Conservation (phyloP, 139 green algal genomes). For the Parachlorella kessleri region DNA sequence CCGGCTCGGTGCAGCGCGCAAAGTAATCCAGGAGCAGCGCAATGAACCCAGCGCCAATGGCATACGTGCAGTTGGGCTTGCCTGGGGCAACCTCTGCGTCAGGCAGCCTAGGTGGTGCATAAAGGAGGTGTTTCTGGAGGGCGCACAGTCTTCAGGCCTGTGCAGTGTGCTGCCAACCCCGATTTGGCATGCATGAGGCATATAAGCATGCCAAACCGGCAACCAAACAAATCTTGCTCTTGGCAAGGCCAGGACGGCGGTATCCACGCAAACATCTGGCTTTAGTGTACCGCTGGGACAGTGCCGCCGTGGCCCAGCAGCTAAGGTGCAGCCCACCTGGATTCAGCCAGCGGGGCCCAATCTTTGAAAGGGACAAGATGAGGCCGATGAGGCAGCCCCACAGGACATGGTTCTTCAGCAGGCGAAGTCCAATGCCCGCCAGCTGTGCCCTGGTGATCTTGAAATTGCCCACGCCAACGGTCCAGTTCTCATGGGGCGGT, state of each 20-base stretch:
- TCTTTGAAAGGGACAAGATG: constrained; percentile 31
- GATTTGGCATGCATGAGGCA: background rate
- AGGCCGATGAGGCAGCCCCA: constrained; percentile 40
- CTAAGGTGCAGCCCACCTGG: no score
- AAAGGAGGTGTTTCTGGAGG: no score
- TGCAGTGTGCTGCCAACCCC: background rate
- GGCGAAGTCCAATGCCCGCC: constrained; percentile 10
- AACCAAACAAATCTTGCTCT: no score
- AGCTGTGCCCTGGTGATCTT: constrained; percentile 12
- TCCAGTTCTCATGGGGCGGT: no score
- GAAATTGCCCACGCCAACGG: background rate
- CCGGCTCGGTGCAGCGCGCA: constrained; percentile 37
- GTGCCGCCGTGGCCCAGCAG: no score
- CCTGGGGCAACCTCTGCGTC: background rate
- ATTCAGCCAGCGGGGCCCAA: constrained; percentile 37
- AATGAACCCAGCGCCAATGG: constrained; percentile 31
- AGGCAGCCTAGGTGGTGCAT: no score
- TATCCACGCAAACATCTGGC: no score
- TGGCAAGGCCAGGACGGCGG: no score
- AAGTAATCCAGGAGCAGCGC: constrained; percentile 25
- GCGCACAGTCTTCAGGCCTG: background rate
- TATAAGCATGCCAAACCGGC: no score
- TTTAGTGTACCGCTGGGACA: no score
- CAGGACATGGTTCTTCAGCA: constrained; percentile 43
- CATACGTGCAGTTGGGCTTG: constrained; percentile 14